Evolutionary conservation across 108 stramenopile genomes (phyloP).

Genomic region (Schizochytrium sp.): DNA sequence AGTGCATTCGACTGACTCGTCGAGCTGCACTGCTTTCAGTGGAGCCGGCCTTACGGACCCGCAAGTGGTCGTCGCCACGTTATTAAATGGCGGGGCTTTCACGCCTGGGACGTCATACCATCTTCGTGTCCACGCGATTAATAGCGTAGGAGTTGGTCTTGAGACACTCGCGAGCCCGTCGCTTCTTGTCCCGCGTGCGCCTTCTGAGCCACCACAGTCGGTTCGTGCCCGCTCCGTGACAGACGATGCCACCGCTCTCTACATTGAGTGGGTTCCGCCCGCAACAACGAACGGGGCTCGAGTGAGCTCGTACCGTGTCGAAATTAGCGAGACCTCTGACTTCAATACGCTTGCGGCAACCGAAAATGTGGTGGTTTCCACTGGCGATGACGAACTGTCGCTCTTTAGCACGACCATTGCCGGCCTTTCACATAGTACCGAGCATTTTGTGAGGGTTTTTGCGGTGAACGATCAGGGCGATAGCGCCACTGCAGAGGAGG

Average conservation of each 20-base stretch:
- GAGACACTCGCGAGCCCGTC: slow-evolving; percentile 33
- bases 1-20: not conserved
- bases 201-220: slow-evolving; percentile 32
- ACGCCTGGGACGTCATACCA: slow-evolving; percentile 45
- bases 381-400: not conserved
- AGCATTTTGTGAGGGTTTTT: slow-evolving; percentile 46
- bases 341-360: not conserved
- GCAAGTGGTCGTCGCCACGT: not conserved
- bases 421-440: slow-evolving; percentile 37
- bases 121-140: slow-evolving; percentile 60
- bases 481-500: slow-evolving; percentile 17
- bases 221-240: slow-evolving; percentile 31
- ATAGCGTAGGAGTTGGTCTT: slow-evolving; percentile 44
- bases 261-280: slow-evolving; percentile 33
- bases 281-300: slow-evolving; percentile 37
- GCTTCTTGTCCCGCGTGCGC: slow-evolving; percentile 30
- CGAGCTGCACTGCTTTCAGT: not conserved
- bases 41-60: not conserved
- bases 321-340: not conserved
- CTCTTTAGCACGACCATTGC: slow-evolving; percentile 31
- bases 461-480: slow-evolving; percentile 42
- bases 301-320: slow-evolving; percentile 10
- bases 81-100: not conserved
- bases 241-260: slow-evolving; percentile 27
- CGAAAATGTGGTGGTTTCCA: not conserved